phyloP scores from a whole-genome alignment of 257 asterid species.

The Cinchona pubescens region DNA sequence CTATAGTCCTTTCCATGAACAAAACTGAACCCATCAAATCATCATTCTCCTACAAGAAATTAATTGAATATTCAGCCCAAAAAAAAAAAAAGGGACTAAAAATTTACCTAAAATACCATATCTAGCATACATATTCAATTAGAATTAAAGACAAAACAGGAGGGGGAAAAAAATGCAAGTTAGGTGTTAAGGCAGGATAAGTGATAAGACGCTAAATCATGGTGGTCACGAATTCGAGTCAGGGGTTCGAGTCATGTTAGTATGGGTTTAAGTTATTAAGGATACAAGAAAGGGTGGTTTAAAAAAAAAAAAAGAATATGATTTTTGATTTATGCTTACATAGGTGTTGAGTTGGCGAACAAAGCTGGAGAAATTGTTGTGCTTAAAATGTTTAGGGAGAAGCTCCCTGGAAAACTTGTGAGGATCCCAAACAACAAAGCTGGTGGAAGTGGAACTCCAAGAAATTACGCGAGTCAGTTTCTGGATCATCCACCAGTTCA shows the following conservation, averaged over 20 bases:
- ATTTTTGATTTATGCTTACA: slow-evolving; percentile 43
- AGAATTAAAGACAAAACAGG: too few species aligned
- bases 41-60: not conserved
- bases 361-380: slow-evolving; percentile 89
- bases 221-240: too few species aligned
- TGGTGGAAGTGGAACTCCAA: slow-evolving; percentile 45
- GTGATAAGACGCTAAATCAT: too few species aligned
- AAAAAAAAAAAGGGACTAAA: not conserved
- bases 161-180: too few species aligned
- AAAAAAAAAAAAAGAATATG: too few species aligned
- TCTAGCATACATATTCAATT: too few species aligned
- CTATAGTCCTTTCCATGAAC: not conserved
- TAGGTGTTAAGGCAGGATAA: too few species aligned
- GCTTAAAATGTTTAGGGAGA: slow-evolving; percentile 86
- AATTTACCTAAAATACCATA: too few species aligned
- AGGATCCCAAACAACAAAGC: slow-evolving; percentile 87
- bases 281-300: too few species aligned
- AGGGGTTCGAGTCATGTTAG: too few species aligned
- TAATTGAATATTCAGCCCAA: not conserved
- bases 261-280: too few species aligned
- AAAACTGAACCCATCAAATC: not conserved
- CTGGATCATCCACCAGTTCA: slow-evolving; percentile 87
- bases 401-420: slow-evolving; percentile 63
- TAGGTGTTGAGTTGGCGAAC: slow-evolving; percentile 91
- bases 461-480: slow-evolving; percentile 67